These are phyloP conservation scores for Scenedesmus sp. DNA, from an alignment of 163 green algal genomes.

Conservation along the genomic window DNA sequence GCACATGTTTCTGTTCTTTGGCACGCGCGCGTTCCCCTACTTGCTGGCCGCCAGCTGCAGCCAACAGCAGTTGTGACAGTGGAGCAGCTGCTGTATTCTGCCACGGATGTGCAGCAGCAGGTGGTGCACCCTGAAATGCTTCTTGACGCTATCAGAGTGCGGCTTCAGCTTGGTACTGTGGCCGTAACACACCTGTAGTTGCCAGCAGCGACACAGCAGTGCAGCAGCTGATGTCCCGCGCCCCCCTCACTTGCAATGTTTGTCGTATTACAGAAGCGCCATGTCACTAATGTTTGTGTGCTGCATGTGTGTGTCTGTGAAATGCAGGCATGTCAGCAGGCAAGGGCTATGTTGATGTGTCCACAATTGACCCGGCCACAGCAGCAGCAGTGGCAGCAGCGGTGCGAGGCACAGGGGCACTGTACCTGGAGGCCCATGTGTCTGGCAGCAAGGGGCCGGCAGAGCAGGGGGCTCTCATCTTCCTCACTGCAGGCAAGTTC, in stretches of 20 bases:
- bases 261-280: not conserved
- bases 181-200: too few species aligned
- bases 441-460: constrained; percentile 92
- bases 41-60: too few species aligned
- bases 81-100: too few species aligned
- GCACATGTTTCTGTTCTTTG: too few species aligned
- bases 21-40: too few species aligned
- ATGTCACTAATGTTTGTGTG: not conserved
- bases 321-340: constrained; percentile 68
- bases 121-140: not conserved
- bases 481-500: constrained; percentile 70
- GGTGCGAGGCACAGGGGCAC: constrained; percentile 50
- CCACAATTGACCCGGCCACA: constrained; percentile 86
- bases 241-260: not conserved
- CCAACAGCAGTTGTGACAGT: too few species aligned
- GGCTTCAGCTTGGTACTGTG: not conserved
- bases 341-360: constrained; percentile 92
- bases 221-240: not conserved
- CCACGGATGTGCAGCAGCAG: too few species aligned
- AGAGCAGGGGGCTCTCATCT: constrained; percentile 93
- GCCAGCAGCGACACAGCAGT: not conserved
- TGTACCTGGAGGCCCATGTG: constrained; percentile 89
- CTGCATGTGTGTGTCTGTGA: not conserved
- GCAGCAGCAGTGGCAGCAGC: constrained; percentile 11
- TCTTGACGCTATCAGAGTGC: not conserved